A percentile compares a stretch with the other conserved stretches of the same genome.
phyloP scores from a whole-genome alignment of 371 early-diverging fungal species.

The Dentiscutata heterogama region DNA sequence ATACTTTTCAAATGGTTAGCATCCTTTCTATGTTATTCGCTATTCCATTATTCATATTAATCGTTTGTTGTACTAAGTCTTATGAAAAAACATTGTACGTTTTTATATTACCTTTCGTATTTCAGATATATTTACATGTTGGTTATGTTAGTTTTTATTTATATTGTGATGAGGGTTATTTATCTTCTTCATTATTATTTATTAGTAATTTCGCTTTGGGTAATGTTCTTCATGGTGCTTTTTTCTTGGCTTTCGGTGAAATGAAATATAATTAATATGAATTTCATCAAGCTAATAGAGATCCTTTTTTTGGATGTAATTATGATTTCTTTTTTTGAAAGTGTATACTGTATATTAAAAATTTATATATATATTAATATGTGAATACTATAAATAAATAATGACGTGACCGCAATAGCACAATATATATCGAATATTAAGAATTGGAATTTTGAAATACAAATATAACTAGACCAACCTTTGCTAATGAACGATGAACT shows the following conservation, averaged over 20 bases:
- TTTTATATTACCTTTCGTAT: slow-evolving; percentile 2
- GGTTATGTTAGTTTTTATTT: slow-evolving; percentile 16
- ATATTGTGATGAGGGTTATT: slow-evolving; percentile 19
- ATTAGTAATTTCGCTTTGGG: slow-evolving; percentile 1
- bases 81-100: neutral
- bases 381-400: too few relatives aligned
- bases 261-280: neutral
- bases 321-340: too few relatives aligned
- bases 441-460: too few relatives aligned
- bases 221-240: slow-evolving; percentile 30
- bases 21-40: slow-evolving; percentile 17
- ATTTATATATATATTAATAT: too few relatives aligned
- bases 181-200: slow-evolving; percentile 10
- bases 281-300: too few relatives aligned
- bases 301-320: too few relatives aligned
- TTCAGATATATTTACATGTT: slow-evolving; percentile 15
- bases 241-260: neutral
- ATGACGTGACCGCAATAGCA: too few relatives aligned
- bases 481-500: too few relatives aligned
- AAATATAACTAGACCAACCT: too few relatives aligned
- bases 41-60: neutral
- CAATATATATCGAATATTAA: too few relatives aligned
- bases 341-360: too few relatives aligned
- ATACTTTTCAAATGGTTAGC: neutral
- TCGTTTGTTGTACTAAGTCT: neutral